Evolutionary conservation across 176 grass and related monocot species (phyloP).

Genomic region (Phyllostachys edulis): DNA sequence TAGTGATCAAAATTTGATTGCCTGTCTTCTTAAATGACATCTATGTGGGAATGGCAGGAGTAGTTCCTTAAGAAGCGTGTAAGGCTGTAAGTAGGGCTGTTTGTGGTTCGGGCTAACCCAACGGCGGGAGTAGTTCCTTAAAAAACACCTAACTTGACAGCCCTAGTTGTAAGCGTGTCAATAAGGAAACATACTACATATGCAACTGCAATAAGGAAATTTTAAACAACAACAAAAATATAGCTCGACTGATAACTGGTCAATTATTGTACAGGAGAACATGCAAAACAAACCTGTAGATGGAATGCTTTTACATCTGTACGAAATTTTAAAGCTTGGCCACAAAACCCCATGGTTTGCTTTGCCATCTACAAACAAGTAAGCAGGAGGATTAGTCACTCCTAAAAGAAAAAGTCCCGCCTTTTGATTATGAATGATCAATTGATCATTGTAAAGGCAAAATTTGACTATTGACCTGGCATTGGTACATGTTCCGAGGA

Average conservation of each 20-base stretch:
- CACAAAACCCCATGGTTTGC: slow-evolving; percentile 95
- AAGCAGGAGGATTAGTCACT: slow-evolving; percentile 27
- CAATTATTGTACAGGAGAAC: neutral
- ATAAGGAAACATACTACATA: slow-evolving; percentile 21
- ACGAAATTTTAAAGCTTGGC: slow-evolving; percentile 76
- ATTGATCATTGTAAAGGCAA: slow-evolving; percentile 20
- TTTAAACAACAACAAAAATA: slow-evolving; percentile 12
- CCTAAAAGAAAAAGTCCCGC: slow-evolving; percentile 1
- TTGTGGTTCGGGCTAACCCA: no score
- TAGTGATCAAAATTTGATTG: no score
- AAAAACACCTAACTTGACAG: no score
- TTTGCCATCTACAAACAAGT: slow-evolving; percentile 78
- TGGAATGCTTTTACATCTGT: slow-evolving; percentile 92
- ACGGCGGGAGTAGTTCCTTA: no score
- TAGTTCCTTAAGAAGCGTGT: neutral
- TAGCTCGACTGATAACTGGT: slow-evolving; percentile 20
- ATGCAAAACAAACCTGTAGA: slow-evolving; percentile 72
- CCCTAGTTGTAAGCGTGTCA: neutral
- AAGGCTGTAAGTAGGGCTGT: neutral
- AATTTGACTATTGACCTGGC: slow-evolving; percentile 60
- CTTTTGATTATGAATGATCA: slow-evolving; percentile 21
- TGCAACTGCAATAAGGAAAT: neutral
- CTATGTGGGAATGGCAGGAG: no score
- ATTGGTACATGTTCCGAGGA: slow-evolving; percentile 99
- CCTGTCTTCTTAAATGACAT: no score